Percentiles rank a stretch among this genome's conserved stretches.
These are phyloP conservation scores for Coemansia brasiliensis DNA, from an alignment of 192 early-diverging fungal genomes.

Conservation along the genomic window DNA sequence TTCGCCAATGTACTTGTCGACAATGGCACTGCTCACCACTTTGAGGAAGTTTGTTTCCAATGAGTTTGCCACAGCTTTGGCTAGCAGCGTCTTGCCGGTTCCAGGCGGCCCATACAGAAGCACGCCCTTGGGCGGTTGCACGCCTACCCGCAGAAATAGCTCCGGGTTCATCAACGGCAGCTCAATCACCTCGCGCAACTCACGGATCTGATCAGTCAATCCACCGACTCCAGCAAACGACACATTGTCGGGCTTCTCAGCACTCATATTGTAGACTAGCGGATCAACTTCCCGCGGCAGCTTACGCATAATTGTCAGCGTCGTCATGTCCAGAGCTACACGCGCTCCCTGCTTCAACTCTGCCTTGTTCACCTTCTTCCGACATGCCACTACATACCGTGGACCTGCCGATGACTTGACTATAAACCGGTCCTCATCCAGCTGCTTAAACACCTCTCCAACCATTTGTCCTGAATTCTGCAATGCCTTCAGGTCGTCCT, in stretches of 20 bases:
- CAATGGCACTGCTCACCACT: slow-evolving; percentile 97
- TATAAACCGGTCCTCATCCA: slow-evolving; percentile 96
- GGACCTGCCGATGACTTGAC: slow-evolving; percentile 97
- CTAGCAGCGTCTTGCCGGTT: slow-evolving; percentile 97
- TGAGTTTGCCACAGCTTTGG: slow-evolving; percentile 95
- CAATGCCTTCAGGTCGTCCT: slow-evolving; percentile 96
- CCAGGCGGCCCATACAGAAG: slow-evolving; percentile 95
- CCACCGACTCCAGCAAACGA: slow-evolving; percentile 98
- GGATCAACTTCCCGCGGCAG: slow-evolving; percentile 98
- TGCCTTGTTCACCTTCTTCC: slow-evolving; percentile 90
- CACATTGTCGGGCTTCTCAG: slow-evolving; percentile 92
- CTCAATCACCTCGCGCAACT: slow-evolving; percentile 98
- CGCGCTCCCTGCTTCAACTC: slow-evolving; percentile 96
- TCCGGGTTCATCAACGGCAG: slow-evolving; percentile 98
- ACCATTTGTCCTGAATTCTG: slow-evolving; percentile 99
- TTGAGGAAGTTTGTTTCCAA: slow-evolving; percentile 99
- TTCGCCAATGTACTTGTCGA: slow-evolving; percentile 99
- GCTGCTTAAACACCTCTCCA: slow-evolving; percentile 96
- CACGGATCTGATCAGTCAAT: slow-evolving; percentile 93
- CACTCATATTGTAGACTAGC: slow-evolving; percentile 99
- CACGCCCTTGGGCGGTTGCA: slow-evolving; percentile 98
- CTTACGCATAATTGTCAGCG: slow-evolving; percentile 99
- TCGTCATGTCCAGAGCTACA: slow-evolving; percentile 99
- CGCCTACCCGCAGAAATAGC: slow-evolving; percentile 94
- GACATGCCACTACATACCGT: slow-evolving; percentile 96